Evolutionary conservation across 805 yeast species (phyloP), one percentile per base, ranked within the genome.

Genomic region (Sporopachydermia quercuum): DNA sequence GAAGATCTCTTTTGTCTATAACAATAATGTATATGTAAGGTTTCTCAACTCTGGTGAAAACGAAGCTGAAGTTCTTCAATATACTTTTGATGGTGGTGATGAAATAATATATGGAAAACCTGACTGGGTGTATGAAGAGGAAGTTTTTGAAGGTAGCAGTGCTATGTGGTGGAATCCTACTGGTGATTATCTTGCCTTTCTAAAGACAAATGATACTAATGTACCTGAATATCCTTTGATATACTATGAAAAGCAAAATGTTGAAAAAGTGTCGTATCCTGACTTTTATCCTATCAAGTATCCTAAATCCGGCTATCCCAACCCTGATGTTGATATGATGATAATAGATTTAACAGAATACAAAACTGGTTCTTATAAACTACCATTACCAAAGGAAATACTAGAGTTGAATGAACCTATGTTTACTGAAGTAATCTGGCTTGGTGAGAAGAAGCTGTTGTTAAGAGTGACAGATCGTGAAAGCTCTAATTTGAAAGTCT

Each of bases 51-150:
- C 42, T 0, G 51, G 50, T 35, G 65, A 71, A 27, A 43, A 61
- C 2, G 37, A 39, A 3, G 35, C 53, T 45, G 42, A 60, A 1
- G 49, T 61, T 0, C 59, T 50, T 3, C 77, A 74, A 45, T 58
- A 82, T 11, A 81, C 96, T 0, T 43, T 44, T 34, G 91, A 81
- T 50, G 94, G 94, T 13, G 75, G 76, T 23, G 67, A 63, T 1
- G 67, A 73, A 45, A 63, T 83, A 4, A 84, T 85, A 58, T 80
- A 86, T 53, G 96, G 95, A 2, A 77, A 78, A 44, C 93, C 95
- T 0, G 95, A 85, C 53, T 85, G 96, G 96, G 93, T 84, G 4
- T 85, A 85, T 49, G 96, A 86, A 52, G 96, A 85, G 48, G 96
- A 85, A 56, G 91, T 85, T 1, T 68, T 81, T 40, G 74, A 72